Conservation (phyloP, 2,329 filamentous ascomycete species). For the Talaromyces sp. region DNA sequence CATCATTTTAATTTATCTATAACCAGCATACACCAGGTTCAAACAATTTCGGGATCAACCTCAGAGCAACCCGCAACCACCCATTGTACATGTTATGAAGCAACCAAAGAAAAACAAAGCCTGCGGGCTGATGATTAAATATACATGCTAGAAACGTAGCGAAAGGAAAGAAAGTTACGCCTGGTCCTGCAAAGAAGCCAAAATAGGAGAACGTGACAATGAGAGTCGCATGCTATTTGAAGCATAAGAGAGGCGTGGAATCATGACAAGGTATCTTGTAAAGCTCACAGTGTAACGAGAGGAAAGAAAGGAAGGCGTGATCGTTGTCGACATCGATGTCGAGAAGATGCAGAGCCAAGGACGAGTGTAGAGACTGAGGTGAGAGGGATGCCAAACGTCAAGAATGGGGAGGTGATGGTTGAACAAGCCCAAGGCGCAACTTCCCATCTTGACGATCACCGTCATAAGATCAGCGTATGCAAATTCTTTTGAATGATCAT, state of each 20-base stretch:
- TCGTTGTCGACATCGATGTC: background rate
- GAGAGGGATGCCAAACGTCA: background rate
- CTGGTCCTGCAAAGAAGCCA: constrained; percentile 15
- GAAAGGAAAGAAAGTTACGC: background rate
- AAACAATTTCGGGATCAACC: background rate
- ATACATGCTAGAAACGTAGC: constrained; percentile 13
- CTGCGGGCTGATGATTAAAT: constrained; percentile 17
- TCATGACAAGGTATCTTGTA: constrained; percentile 35
- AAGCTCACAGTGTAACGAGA: constrained; percentile 16
- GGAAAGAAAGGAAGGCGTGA: background rate
- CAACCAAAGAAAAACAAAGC: constrained; percentile 3
- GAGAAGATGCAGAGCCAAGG: background rate
- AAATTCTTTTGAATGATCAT: constrained; percentile 84
- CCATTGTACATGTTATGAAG: constrained; percentile 1
- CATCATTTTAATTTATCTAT: background rate
- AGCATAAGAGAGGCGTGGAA: constrained; percentile 30
- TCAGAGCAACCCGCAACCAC: background rate
- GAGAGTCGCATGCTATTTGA: constrained; percentile 24
- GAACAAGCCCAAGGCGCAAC: background rate
- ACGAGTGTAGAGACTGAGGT: background rate
- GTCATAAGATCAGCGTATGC: constrained; percentile 69
- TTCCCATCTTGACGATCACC: constrained; percentile 23
- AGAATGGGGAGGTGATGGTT: background rate
- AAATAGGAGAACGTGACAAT: constrained; percentile 20
- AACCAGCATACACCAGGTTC: background rate